A percentile compares a stretch with the other conserved stretches of the same genome.
phyloP scores from a whole-genome alignment of 208 protist genomes.

The Vickermania ingenoplastis region DNA sequence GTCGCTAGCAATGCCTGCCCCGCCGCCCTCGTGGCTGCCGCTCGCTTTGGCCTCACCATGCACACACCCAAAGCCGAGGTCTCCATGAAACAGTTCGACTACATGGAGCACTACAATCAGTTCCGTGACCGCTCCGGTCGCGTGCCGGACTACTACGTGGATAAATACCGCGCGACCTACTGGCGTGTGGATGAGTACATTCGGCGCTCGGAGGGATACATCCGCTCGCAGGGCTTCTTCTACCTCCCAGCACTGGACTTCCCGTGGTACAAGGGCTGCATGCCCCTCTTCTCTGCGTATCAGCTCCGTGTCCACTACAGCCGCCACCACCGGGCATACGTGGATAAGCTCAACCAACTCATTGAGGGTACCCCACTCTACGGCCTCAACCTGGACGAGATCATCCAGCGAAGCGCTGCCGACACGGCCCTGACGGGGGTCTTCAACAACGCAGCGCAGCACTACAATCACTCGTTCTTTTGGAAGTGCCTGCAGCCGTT shows the following conservation, averaged over 20 bases:
- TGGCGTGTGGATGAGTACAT: conserved; percentile 88
- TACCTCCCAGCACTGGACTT: conserved; percentile 87
- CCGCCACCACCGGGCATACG: conserved; percentile 84
- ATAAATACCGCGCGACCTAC: conserved; percentile 79
- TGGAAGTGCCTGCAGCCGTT: conserved; percentile 89
- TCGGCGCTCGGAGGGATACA: conserved; percentile 66
- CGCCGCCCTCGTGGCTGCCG: conserved; percentile 12
- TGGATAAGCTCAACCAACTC: conserved; percentile 86
- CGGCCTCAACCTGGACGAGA: conserved; percentile 69
- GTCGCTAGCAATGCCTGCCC: neutral
- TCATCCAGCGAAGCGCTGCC: conserved; percentile 47
- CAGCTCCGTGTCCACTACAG: conserved; percentile 87
- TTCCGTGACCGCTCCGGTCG: conserved; percentile 76
- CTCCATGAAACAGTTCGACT: conserved; percentile 57
- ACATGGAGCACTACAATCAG: conserved; percentile 82
- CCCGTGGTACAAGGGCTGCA: conserved; percentile 83
- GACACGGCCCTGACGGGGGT: conserved; percentile 44
- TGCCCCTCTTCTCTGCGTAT: conserved; percentile 81
- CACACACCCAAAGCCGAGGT: conserved; percentile 81
- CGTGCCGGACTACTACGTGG: conserved; percentile 69
- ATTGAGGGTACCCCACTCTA: conserved; percentile 83
- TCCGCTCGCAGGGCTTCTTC: conserved; percentile 80
- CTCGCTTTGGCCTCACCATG: conserved; percentile 36
- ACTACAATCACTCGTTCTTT: conserved; percentile 90
- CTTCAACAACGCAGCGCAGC: conserved; percentile 89